phyloP scores from a whole-genome alignment of 1,284 basidiomycete species.

The Ceratobasidium sp. region DNA sequence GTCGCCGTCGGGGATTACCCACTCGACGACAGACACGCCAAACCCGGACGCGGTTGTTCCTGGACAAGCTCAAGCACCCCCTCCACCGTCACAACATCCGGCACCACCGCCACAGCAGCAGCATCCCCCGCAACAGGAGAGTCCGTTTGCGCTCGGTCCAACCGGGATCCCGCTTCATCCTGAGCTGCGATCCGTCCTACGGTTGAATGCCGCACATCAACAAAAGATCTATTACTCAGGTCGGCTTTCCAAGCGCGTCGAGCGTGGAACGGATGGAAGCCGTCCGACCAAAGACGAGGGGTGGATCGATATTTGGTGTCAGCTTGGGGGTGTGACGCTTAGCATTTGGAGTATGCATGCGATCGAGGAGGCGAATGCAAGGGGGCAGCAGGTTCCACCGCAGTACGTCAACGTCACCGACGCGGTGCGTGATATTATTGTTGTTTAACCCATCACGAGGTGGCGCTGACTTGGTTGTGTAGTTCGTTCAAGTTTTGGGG shows the following conservation, averaged over 20 bases:
- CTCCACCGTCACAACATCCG: neutral
- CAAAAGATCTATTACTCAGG: conserved; percentile 84
- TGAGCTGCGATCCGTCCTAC: conserved; percentile 77
- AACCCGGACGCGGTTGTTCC: conserved; percentile 20
- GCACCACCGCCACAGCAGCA: neutral
- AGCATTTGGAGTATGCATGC: conserved; percentile 90
- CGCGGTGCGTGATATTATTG: conserved; percentile 63
- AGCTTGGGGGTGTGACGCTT: conserved; percentile 89
- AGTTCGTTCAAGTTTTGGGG: conserved; percentile 77
- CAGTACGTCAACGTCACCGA: conserved; percentile 87
- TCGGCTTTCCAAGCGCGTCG: conserved; percentile 73
- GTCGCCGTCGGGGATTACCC: conserved; percentile 12
- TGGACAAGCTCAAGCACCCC: neutral
- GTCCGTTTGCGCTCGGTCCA: conserved; percentile 26
- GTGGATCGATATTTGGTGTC: conserved; percentile 94
- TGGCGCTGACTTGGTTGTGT: conserved; percentile 47
- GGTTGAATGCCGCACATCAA: conserved; percentile 69
- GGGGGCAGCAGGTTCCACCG: conserved; percentile 83
- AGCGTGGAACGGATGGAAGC: conserved; percentile 77
- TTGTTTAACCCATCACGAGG: neutral
- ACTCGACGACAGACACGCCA: conserved; percentile 16
- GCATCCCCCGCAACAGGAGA: neutral
- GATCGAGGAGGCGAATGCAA: conserved; percentile 78
- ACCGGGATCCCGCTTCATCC: conserved; percentile 60
- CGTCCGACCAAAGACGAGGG: conserved; percentile 75